Percentiles rank a stretch among this genome's conserved stretches.
These are phyloP conservation scores for Heterobasidion annosum DNA, from an alignment of 1,284 basidiomycete genomes.

Conservation along the genomic window DNA sequence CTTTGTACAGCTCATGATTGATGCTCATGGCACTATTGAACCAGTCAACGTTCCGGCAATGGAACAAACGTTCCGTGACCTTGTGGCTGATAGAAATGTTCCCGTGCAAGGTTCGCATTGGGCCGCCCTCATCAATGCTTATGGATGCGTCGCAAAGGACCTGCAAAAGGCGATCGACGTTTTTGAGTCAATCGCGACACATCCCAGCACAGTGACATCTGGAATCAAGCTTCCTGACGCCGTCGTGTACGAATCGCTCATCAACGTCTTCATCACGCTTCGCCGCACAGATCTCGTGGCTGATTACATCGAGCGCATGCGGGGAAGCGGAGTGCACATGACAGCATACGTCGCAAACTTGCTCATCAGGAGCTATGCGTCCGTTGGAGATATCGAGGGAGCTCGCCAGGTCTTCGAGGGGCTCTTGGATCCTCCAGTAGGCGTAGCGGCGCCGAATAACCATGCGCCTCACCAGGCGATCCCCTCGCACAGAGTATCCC, in stretches of 20 bases:
- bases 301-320: constrained; percentile 59
- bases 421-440: constrained; percentile 80
- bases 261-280: constrained; percentile 81
- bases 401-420: constrained; percentile 78
- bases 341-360: constrained; percentile 96
- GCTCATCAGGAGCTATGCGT: constrained; percentile 84
- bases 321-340: constrained; percentile 63
- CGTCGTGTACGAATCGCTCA: constrained; percentile 84
- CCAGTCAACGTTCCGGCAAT: constrained; percentile 75
- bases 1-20: constrained; percentile 68
- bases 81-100: constrained; percentile 44
- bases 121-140: constrained; percentile 87
- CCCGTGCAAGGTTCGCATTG: constrained; percentile 81
- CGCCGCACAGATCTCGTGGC: constrained; percentile 77
- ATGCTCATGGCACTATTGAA: constrained; percentile 83
- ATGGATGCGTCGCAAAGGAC: constrained; percentile 77
- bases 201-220: constrained; percentile 31
- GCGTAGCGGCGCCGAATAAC: constrained; percentile 86
- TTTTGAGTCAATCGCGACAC: constrained; percentile 69
- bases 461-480: constrained; percentile 60
- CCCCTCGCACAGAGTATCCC: constrained; percentile 14
- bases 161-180: constrained; percentile 68
- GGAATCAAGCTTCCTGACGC: constrained; percentile 57
- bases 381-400: constrained; percentile 58
- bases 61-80: constrained; percentile 62